These are phyloP conservation scores for Xerocomellus chrysenteron DNA, from an alignment of 768 basidiomycete genomes.

Conservation along the genomic window DNA sequence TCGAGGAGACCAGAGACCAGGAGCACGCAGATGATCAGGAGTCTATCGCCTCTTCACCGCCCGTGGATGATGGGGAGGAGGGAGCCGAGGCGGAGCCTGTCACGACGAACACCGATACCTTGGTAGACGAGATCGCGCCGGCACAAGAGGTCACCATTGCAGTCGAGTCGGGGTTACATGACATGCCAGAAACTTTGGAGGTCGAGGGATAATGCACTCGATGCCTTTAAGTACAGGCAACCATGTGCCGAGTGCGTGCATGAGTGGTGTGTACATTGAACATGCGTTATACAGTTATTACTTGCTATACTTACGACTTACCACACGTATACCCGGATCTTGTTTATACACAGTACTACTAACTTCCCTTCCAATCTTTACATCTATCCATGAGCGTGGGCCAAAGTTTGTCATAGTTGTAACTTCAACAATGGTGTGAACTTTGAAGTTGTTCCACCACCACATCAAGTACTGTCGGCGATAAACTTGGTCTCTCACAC, in stretches of 20 bases:
- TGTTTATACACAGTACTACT: slow-evolving; percentile 20
- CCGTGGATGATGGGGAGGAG: slow-evolving; percentile 4
- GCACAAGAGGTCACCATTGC: slow-evolving; percentile 1
- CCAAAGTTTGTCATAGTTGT: neutral
- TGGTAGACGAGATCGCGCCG: slow-evolving; percentile 5
- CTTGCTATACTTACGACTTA: slow-evolving; percentile 15
- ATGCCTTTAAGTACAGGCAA: slow-evolving; percentile 28
- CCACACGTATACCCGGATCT: slow-evolving; percentile 21
- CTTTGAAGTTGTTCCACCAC: neutral
- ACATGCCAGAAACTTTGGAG: slow-evolving; percentile 19
- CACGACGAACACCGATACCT: neutral
- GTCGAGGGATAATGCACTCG: slow-evolving; percentile 14
- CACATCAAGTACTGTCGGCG: neutral
- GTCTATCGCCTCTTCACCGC: slow-evolving; percentile 26
- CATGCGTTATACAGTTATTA: slow-evolving; percentile 7
- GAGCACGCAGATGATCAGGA: slow-evolving; percentile 12
- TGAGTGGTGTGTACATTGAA: neutral
- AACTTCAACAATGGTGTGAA: neutral
- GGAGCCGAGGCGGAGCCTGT: slow-evolving; percentile 3
- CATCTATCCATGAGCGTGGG: neutral
- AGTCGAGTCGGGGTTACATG: slow-evolving; percentile 5
- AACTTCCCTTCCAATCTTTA: slow-evolving; percentile 7
- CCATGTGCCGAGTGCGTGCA: neutral
- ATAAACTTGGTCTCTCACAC: neutral
- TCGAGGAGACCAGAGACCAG: slow-evolving; percentile 14